phyloP scores from a whole-genome alignment of 768 basidiomycete species.

The Scleroderma citrinum region DNA sequence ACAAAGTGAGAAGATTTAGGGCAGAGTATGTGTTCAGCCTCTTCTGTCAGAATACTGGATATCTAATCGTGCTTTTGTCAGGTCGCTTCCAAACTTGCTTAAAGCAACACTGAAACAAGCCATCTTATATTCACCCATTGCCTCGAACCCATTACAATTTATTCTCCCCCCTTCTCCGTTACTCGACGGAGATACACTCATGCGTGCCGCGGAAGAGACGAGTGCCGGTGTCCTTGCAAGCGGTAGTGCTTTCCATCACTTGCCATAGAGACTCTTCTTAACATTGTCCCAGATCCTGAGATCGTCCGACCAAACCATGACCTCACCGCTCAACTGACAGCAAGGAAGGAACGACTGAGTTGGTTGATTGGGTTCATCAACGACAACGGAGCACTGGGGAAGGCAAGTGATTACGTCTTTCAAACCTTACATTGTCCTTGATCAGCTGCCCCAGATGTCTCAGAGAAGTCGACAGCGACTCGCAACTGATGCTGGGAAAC shows the following conservation, averaged over 20 bases:
- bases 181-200: constrained; percentile 71
- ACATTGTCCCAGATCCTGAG: constrained; percentile 43
- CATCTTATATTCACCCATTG: constrained; percentile 67
- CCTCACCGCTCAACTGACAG: constrained; percentile 68
- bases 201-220: constrained; percentile 73
- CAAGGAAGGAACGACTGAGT: constrained; percentile 67
- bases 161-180: constrained; percentile 64
- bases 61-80: constrained; percentile 19
- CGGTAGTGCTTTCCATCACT: constrained; percentile 35
- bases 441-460: constrained; percentile 53
- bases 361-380: constrained; percentile 90
- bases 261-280: background rate
- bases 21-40: constrained; percentile 45
- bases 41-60: background rate
- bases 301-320: constrained; percentile 75
- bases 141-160: constrained; percentile 76
- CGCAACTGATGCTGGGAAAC: constrained; percentile 79
- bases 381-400: constrained; percentile 72
- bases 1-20: constrained; percentile 55
- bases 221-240: constrained; percentile 69
- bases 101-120: constrained; percentile 81
- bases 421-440: background rate
- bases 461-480: constrained; percentile 71
- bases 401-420: constrained; percentile 38
- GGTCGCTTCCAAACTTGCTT: constrained; percentile 60